A percentile compares a stretch with the other conserved stretches of the same genome.
phyloP scores from a whole-genome alignment of 441 rosid genomes.

The Populus hybrid region DNA sequence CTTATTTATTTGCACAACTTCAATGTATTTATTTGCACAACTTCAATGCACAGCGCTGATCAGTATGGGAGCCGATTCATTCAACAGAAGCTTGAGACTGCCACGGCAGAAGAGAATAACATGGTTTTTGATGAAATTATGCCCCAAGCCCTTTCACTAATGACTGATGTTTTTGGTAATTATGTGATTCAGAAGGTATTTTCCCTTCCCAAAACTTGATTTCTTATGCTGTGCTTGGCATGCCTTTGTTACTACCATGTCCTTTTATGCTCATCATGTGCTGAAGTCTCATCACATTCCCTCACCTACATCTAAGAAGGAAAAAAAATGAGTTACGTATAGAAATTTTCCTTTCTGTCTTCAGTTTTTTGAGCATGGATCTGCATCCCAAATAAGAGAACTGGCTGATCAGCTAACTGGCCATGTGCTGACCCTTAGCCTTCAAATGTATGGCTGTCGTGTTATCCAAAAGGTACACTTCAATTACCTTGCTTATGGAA shows the following conservation, averaged over 20 bases:
- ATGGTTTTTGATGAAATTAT: constrained; percentile 69
- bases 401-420: constrained; percentile 66
- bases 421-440: constrained; percentile 72
- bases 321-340: constrained; percentile 1
- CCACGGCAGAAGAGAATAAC: constrained; percentile 56
- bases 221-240: not conserved
- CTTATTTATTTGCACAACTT: too few species aligned
- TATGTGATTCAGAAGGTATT: constrained; percentile 81
- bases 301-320: not conserved
- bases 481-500: not conserved
- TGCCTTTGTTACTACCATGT: not conserved
- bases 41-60: constrained; percentile 48
- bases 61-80: constrained; percentile 80
- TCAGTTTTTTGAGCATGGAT: constrained; percentile 86
- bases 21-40: not conserved
- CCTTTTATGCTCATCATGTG: constrained; percentile 4
- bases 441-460: constrained; percentile 89
- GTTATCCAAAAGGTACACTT: constrained; percentile 70
- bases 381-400: constrained; percentile 59
- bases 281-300: not conserved
- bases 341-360: constrained; percentile 4
- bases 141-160: constrained; percentile 62
- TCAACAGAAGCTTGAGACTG: constrained; percentile 80
- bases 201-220: constrained; percentile 3
- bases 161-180: constrained; percentile 88